phyloP scores from a whole-genome alignment of 805 yeast species.

The Cyberlindnera euphorbiiphila region DNA sequence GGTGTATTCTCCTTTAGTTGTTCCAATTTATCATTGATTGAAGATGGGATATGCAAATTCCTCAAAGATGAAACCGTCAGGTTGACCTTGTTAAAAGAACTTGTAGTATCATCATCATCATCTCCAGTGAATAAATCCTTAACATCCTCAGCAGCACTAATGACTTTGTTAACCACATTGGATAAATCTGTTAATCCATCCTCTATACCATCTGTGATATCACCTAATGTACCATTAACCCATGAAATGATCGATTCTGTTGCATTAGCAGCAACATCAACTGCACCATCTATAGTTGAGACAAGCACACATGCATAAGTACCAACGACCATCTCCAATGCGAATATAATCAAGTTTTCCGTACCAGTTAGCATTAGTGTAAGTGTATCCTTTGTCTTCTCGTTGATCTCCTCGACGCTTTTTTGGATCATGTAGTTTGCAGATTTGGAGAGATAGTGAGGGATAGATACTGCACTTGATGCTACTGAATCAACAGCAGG shows the following conservation, averaged over 20 bases:
- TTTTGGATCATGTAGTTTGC: constrained; percentile 49
- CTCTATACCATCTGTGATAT: constrained; percentile 58
- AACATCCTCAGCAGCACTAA: constrained; percentile 48
- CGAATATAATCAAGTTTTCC: constrained; percentile 57
- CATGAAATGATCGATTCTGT: constrained; percentile 57
- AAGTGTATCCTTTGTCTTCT: constrained; percentile 42
- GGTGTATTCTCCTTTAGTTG: constrained; percentile 52
- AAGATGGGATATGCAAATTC: constrained; percentile 59
- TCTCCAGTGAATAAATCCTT: constrained; percentile 53
- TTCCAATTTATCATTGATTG: constrained; percentile 56
- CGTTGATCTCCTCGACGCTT: constrained; percentile 45
- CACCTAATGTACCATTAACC: constrained; percentile 58
- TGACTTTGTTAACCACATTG: constrained; percentile 49
- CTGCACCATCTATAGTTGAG: constrained; percentile 69
- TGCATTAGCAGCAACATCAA: constrained; percentile 67
- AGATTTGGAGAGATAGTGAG: constrained; percentile 52
- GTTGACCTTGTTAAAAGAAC: constrained; percentile 44
- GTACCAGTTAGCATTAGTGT: constrained; percentile 49
- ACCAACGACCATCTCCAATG: constrained; percentile 72
- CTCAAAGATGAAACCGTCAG: constrained; percentile 53
- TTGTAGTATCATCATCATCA: constrained; percentile 30
- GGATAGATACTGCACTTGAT: constrained; percentile 40
- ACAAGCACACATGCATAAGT: constrained; percentile 82
- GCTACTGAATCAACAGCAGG: constrained; percentile 38
- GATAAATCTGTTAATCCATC: constrained; percentile 62